These are phyloP conservation scores for Aristolochia contorta DNA, from an alignment of 164 flowering plant genomes.

Conservation along the genomic window DNA sequence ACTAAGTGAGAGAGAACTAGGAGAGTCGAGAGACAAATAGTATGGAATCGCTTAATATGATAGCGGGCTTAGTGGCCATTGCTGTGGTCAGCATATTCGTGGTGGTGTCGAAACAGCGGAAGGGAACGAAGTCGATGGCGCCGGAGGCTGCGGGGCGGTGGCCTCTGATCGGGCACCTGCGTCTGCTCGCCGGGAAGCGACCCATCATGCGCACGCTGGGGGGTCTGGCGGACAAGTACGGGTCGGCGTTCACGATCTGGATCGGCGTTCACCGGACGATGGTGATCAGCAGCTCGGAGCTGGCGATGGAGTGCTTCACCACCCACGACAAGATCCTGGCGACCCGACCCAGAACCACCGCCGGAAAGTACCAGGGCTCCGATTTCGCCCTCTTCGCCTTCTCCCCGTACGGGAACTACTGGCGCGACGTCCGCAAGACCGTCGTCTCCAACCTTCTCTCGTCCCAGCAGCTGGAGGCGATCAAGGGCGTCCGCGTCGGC, in stretches of 20 bases:
- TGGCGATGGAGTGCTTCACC: slow-evolving; percentile 13
- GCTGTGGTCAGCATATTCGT: too few relatives aligned
- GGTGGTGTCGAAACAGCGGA: too few relatives aligned
- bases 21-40: too few relatives aligned
- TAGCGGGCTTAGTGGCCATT: too few relatives aligned
- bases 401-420: slow-evolving; percentile 4
- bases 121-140: background rate
- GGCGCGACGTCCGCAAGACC: slow-evolving; percentile 5
- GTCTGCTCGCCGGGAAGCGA: background rate
- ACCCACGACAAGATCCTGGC: slow-evolving; percentile 7
- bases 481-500: slow-evolving; percentile 1
- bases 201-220: background rate
- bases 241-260: slow-evolving; percentile 2
- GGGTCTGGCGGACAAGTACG: slow-evolving; percentile 4
- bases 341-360: background rate
- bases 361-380: slow-evolving; percentile 5
- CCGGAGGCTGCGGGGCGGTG: slow-evolving; percentile 3
- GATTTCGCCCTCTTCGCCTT: slow-evolving; percentile 5
- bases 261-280: slow-evolving; percentile 3
- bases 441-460: slow-evolving; percentile 4
- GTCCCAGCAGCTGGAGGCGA: background rate
- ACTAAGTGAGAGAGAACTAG: too few relatives aligned
- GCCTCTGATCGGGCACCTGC: slow-evolving; percentile 10
- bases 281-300: slow-evolving; percentile 4
- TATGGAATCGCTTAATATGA: too few relatives aligned